Evolutionary conservation across 2,329 filamentous ascomycete genomes (phyloP).

Genomic region (Phoma herbarum): DNA sequence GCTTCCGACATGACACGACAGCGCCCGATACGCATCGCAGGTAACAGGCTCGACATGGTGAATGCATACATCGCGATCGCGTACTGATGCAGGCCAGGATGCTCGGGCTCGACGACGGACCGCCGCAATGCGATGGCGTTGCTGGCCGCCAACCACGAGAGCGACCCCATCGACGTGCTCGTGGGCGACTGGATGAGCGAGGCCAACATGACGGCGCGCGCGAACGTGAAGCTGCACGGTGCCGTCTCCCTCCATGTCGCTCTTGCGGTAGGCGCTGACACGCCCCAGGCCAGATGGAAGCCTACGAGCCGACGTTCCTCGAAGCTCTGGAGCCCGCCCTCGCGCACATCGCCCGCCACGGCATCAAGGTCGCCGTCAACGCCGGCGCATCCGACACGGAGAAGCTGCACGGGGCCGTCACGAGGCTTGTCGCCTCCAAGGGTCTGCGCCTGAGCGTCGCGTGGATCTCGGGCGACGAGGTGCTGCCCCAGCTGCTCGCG

Average conservation of each 20-base stretch:
- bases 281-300: constrained; percentile 44
- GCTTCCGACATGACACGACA: constrained; percentile 27
- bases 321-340: constrained; percentile 57
- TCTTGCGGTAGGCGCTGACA: constrained; percentile 6
- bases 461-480: constrained; percentile 57
- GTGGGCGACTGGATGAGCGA: constrained; percentile 48
- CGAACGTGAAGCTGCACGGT: constrained; percentile 36
- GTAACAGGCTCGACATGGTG: constrained; percentile 13
- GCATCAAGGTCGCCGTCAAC: constrained; percentile 49
- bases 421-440: constrained; percentile 33
- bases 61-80: neutral
- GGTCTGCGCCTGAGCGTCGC: constrained; percentile 44
- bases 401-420: constrained; percentile 38
- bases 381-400: constrained; percentile 46
- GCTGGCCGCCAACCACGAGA: constrained; percentile 38
- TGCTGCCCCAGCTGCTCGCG: constrained; percentile 45
- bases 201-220: constrained; percentile 43
- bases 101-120: constrained; percentile 44
- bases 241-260: neutral
- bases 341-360: constrained; percentile 41
- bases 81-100: constrained; percentile 27
- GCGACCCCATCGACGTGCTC: constrained; percentile 45
- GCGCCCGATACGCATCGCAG: constrained; percentile 36
- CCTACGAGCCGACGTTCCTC: constrained; percentile 63
- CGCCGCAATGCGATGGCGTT: constrained; percentile 45